These are phyloP conservation scores for Cyathus striatus DNA, from an alignment of 768 basidiomycete genomes.

Conservation along the genomic window DNA sequence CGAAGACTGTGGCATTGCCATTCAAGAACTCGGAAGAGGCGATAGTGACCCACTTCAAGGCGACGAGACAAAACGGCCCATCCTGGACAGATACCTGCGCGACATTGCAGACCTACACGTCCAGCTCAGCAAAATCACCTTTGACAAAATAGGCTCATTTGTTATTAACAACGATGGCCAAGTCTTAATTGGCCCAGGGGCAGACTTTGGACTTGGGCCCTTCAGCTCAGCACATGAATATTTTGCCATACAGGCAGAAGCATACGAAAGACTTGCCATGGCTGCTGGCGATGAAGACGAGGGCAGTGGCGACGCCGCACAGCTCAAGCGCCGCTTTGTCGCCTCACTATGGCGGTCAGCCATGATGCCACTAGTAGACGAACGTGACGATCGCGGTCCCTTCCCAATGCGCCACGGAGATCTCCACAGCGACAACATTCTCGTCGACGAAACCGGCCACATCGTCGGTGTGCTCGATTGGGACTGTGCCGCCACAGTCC, in stretches of 20 bases:
- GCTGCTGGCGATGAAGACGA: slow-evolving; percentile 23
- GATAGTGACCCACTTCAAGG: slow-evolving; percentile 22
- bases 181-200: slow-evolving; percentile 32
- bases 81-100: slow-evolving; percentile 31
- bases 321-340: slow-evolving; percentile 30
- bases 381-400: slow-evolving; percentile 30
- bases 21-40: slow-evolving; percentile 22
- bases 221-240: slow-evolving; percentile 34
- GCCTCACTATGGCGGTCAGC: slow-evolving; percentile 34
- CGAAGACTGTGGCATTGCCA: slow-evolving; percentile 34
- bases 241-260: slow-evolving; percentile 32
- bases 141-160: slow-evolving; percentile 34
- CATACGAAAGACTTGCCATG: slow-evolving; percentile 32
- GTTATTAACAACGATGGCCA: slow-evolving; percentile 25
- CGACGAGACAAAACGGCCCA: slow-evolving; percentile 27
- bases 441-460: slow-evolving; percentile 33
- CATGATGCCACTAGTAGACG: slow-evolving; percentile 34
- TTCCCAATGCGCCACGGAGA: slow-evolving; percentile 39
- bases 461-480: slow-evolving; percentile 37
- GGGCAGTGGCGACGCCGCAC: slow-evolving; percentile 16
- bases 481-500: slow-evolving; percentile 38
- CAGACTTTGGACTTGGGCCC: slow-evolving; percentile 37
- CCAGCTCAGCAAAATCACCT: slow-evolving; percentile 32
- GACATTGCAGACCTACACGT: slow-evolving; percentile 38
- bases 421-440: slow-evolving; percentile 35